Evolutionary conservation across 148 eudicot species (phyloP).

Genomic region (Hydrangea macrophylla): DNA sequence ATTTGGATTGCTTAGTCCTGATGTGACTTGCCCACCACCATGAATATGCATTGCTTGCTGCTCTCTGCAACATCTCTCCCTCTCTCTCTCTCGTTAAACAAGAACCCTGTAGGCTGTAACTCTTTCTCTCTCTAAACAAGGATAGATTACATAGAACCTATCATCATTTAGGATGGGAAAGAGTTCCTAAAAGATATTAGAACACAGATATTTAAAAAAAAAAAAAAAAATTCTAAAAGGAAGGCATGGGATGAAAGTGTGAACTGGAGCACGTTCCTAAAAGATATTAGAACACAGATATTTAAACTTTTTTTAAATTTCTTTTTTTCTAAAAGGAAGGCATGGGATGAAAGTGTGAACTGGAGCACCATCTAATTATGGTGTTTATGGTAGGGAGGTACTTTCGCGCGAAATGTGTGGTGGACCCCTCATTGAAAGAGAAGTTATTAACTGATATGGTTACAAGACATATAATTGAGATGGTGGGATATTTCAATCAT

Average conservation of each 20-base stretch:
- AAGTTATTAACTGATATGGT: no score
- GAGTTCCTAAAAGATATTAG: background rate
- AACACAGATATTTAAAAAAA: background rate
- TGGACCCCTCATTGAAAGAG: constrained; percentile 1
- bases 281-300: background rate
- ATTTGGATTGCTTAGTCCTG: constrained; percentile 79
- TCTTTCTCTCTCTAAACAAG: constrained; percentile 24
- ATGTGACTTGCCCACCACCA: constrained; percentile 91
- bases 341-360: constrained; percentile 1
- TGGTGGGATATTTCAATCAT: background rate
- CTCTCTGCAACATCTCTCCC: constrained; percentile 59
- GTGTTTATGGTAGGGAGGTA: constrained; percentile 13
- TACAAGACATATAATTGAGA: background rate
- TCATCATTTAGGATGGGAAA: constrained; percentile 7
- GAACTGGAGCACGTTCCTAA: background rate
- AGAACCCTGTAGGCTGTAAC: background rate
- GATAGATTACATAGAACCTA: constrained; percentile 21
- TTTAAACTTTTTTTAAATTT: no score
- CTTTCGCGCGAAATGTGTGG: constrained; percentile 2
- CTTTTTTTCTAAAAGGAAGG: background rate
- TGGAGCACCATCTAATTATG: background rate
- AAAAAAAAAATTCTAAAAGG: background rate
- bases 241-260: constrained; percentile 1
- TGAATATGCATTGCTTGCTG: constrained; percentile 78
- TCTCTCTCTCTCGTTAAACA: constrained; percentile 14